These are phyloP conservation scores for Curvularia sp. DNA, from an alignment of 2,329 filamentous ascomycete genomes.

Conservation along the genomic window DNA sequence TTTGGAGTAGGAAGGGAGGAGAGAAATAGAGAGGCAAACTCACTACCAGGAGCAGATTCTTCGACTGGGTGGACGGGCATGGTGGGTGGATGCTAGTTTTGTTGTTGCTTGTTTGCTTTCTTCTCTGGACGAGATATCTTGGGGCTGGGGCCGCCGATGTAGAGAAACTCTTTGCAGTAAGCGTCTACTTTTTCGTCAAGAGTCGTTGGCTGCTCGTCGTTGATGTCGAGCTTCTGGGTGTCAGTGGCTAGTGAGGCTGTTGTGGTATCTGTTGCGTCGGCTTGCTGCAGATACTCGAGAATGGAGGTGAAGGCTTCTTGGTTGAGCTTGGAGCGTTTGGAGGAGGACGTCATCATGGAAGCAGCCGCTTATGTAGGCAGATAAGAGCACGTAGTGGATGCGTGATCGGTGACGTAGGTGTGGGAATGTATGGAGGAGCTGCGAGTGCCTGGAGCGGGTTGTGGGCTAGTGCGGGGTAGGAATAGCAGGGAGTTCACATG, in stretches of 20 bases:
- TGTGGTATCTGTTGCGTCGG: neutral
- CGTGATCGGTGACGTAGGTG: slow-evolving; percentile 37
- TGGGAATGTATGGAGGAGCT: slow-evolving; percentile 4
- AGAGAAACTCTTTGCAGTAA: slow-evolving; percentile 14
- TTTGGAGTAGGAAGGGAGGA: neutral
- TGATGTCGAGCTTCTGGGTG: slow-evolving; percentile 16
- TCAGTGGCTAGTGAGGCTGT: slow-evolving; percentile 14
- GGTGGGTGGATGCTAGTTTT: slow-evolving; percentile 23
- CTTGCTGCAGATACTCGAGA: slow-evolving; percentile 7
- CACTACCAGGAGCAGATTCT: slow-evolving; percentile 51
- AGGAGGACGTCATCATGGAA: slow-evolving; percentile 15
- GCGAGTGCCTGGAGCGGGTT: slow-evolving; percentile 6
- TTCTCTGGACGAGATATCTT: slow-evolving; percentile 4
- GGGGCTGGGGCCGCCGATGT: slow-evolving; percentile 15
- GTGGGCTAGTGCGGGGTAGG: slow-evolving; percentile 10
- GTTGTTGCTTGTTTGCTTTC: slow-evolving; percentile 4
- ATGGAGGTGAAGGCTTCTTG: slow-evolving; percentile 12
- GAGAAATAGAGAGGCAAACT: slow-evolving; percentile 18
- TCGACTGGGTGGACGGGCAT: slow-evolving; percentile 55
- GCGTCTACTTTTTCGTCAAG: slow-evolving; percentile 13
- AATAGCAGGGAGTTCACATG: neutral
- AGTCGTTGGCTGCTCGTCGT: slow-evolving; percentile 6
- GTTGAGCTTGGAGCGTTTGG: neutral
- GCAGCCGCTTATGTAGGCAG: slow-evolving; percentile 27
- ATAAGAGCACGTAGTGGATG: slow-evolving; percentile 12